A percentile compares a stretch with the other conserved stretches of the same genome.
phyloP scores from a whole-genome alignment of 2,329 filamentous ascomycete species.

The Botrytis pseudocinerea region DNA sequence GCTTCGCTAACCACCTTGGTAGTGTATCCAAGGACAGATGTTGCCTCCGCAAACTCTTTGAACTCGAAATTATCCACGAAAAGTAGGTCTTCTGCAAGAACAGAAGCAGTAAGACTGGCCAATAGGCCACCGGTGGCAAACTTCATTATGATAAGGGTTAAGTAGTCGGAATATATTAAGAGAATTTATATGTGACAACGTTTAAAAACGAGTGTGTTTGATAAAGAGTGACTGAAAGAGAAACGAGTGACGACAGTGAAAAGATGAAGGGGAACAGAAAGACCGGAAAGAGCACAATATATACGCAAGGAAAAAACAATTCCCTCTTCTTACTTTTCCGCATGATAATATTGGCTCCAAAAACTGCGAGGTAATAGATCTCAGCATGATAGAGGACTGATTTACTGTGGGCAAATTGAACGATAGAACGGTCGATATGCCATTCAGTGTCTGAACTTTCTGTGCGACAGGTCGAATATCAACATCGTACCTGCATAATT shows the following conservation, averaged over 20 bases:
- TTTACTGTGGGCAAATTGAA: not conserved
- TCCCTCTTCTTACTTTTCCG: not conserved
- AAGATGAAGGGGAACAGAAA: not conserved
- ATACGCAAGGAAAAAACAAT: slow-evolving; percentile 11
- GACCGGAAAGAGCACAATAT: not conserved
- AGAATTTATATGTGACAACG: not conserved
- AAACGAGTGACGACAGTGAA: slow-evolving; percentile 16
- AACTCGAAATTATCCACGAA: slow-evolving; percentile 40
- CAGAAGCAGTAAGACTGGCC: slow-evolving; percentile 30
- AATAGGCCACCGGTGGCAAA: slow-evolving; percentile 26
- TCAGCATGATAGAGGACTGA: not conserved
- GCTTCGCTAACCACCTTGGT: slow-evolving; percentile 42
- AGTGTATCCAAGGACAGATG: slow-evolving; percentile 33
- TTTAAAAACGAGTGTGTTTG: not conserved
- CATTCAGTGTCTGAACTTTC: not conserved
- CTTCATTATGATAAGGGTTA: slow-evolving; percentile 25
- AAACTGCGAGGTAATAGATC: not conserved
- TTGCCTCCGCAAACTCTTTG: slow-evolving; percentile 34
- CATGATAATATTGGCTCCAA: not conserved
- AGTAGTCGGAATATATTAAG: slow-evolving; percentile 1
- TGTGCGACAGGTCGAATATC: slow-evolving; percentile 17
- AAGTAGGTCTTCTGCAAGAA: slow-evolving; percentile 39
- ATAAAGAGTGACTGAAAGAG: slow-evolving; percentile 17
- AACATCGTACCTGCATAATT: slow-evolving; percentile 21
- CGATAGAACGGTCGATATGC: not conserved